phyloP scores from a whole-genome alignment of 805 yeast species.

The Candida qinlingensis region DNA sequence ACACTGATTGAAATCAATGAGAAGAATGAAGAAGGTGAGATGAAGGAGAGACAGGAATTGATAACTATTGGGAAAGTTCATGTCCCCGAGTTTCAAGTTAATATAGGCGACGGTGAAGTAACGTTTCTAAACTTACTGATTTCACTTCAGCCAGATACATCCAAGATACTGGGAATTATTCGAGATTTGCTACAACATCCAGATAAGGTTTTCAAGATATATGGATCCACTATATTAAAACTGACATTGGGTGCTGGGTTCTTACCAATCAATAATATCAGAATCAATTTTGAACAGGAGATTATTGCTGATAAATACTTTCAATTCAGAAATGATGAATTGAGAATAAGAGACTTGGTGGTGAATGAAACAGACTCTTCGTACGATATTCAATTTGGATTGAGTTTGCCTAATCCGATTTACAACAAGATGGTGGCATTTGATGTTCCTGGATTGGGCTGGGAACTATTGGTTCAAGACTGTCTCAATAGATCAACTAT shows the following conservation, averaged over 20 bases:
- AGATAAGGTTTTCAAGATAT: slow-evolving; percentile 26
- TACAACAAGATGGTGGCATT: slow-evolving; percentile 16
- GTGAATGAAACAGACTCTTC: slow-evolving; percentile 12
- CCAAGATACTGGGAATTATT: slow-evolving; percentile 29
- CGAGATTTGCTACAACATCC: slow-evolving; percentile 29
- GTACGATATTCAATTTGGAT: slow-evolving; percentile 21
- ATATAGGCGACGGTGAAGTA: slow-evolving; percentile 23
- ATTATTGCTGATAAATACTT: slow-evolving; percentile 22
- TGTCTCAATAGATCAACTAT: slow-evolving; percentile 29
- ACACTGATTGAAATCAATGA: slow-evolving; percentile 16
- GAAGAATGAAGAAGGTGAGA: too few species aligned
- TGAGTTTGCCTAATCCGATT: slow-evolving; percentile 22
- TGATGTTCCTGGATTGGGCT: slow-evolving; percentile 30
- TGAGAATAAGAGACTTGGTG: slow-evolving; percentile 22
- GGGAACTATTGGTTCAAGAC: slow-evolving; percentile 34
- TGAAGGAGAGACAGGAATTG: slow-evolving; percentile 10
- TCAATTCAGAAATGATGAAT: slow-evolving; percentile 15
- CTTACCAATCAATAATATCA: slow-evolving; percentile 28
- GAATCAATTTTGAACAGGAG: slow-evolving; percentile 28
- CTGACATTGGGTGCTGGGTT: slow-evolving; percentile 26
- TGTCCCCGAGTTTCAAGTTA: slow-evolving; percentile 30
- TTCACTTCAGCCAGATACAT: slow-evolving; percentile 29
- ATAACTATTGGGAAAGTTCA: slow-evolving; percentile 29
- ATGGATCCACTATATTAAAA: slow-evolving; percentile 30
- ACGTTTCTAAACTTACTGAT: slow-evolving; percentile 26